phyloP scores from a whole-genome alignment of 345 rosid genomes.

The Hirschfeldia incana region DNA sequence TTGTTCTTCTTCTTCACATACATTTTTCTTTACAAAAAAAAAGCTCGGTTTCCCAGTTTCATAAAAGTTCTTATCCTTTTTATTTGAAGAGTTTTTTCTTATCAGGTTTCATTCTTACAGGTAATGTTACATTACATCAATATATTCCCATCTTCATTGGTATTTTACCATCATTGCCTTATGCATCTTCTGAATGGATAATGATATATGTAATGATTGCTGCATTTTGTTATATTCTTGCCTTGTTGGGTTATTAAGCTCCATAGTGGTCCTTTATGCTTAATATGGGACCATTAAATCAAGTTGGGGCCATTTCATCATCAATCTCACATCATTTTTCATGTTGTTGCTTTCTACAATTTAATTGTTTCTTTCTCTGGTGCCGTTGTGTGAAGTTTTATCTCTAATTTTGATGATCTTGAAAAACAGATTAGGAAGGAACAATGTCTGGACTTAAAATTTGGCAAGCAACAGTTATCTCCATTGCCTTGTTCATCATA shows the following conservation, averaged over 20 bases:
- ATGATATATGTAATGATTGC: slow-evolving; percentile 18
- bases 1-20: slow-evolving; percentile 23
- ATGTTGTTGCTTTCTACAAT: neutral
- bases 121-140: slow-evolving; percentile 27
- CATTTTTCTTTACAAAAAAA: neutral
- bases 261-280: slow-evolving; percentile 22
- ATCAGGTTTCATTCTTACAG: slow-evolving; percentile 29
- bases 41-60: slow-evolving; percentile 4
- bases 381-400: neutral
- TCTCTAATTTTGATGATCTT: neutral
- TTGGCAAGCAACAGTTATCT: slow-evolving; percentile 79
- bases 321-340: slow-evolving; percentile 19
- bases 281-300: slow-evolving; percentile 22
- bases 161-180: slow-evolving; percentile 9
- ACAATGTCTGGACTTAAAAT: slow-evolving; percentile 61
- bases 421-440: slow-evolving; percentile 34
- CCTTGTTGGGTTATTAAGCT: slow-evolving; percentile 6
- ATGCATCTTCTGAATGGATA: slow-evolving; percentile 14
- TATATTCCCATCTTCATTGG: neutral
- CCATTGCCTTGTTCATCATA: slow-evolving; percentile 62
- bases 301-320: slow-evolving; percentile 29
- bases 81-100: slow-evolving; percentile 34
- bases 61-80: neutral
- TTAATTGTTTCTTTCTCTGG: neutral
- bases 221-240: slow-evolving; percentile 32